Evolutionary conservation across 2,329 filamentous ascomycete species (phyloP), one percentile per base, ranked within the genome.

Genomic region (Phialemonium atrogriseum): DNA sequence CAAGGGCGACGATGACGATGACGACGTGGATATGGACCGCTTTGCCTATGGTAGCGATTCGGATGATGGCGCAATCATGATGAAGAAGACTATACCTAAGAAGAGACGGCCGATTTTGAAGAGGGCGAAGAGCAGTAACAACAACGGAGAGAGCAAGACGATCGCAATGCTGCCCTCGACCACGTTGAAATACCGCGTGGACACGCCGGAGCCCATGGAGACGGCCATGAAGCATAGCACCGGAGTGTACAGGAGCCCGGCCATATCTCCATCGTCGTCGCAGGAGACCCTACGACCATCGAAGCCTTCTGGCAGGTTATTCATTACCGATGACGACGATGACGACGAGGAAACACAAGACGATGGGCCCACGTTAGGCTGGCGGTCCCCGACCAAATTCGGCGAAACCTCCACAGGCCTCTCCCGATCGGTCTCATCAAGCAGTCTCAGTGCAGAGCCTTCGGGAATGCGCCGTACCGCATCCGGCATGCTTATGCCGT

Each of bases 401-500:
- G 42, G 44, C 17, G 45, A 47, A 27, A 37, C 46, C 26, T 43
- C 33, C n/a, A 39, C 42, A 11, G 59, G 58, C 10, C 42, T 69
- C n/a, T 60, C 62, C 22, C 62, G 66, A 35, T 64, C 68, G 13
- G 47, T 59, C n/a, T 71, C 71, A 15, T 56, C 63, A 24, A 54
- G 54, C 47, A 68, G 61, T 38, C 54, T 73, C n/a, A 55, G 51
- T n/a, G 62, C 60, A 13, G 68, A 73, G 37, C 61, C 68, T 25
- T 62, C 58, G 12, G 78, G 79, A 32, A 79, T 93, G 66, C 77
- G 80, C 40, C 72, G 87, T 44, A 93, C 85, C 13, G 68, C 77
- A 30, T 91, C 85, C 23, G 87, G 86, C 44, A 93, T 94, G 84
- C 82, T 94, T 47, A 88, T 93, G 82, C 84, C 86, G 7, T 82